Evolutionary conservation across 371 early-diverging fungal species (phyloP).

Genomic region (Syncephalastrum sp.): DNA sequence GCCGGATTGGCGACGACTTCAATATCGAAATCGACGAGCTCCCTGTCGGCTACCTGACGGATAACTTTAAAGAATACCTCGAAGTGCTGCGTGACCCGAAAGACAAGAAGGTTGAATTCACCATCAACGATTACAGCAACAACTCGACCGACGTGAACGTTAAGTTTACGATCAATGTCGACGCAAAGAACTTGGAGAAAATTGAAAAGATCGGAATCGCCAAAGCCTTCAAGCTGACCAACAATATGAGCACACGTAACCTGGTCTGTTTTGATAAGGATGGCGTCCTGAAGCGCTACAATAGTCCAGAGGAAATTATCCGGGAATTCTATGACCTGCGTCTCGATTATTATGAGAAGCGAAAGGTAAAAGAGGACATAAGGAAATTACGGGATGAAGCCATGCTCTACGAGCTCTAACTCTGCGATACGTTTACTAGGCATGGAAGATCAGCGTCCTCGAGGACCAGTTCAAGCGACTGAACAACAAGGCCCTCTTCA

Average conservation of each 20-base stretch:
- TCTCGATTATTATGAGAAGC: conserved; percentile 81
- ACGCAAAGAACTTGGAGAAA: conserved; percentile 65
- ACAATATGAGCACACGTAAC: conserved; percentile 80
- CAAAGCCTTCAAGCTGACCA: conserved; percentile 82
- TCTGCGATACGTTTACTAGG: conserved; percentile 34
- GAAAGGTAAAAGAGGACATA: conserved; percentile 72
- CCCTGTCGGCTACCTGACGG: conserved; percentile 96
- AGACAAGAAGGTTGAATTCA: conserved; percentile 35
- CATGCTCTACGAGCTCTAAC: conserved; percentile 38
- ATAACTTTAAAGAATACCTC: conserved; percentile 89
- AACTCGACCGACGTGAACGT: conserved; percentile 84
- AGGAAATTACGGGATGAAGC: neutral
- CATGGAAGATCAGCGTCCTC: conserved; percentile 54
- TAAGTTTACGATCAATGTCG: conserved; percentile 81
- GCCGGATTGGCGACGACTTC: conserved; percentile 69
- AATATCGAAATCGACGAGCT: conserved; percentile 92
- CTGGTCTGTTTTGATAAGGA: conserved; percentile 97
- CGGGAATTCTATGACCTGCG: conserved; percentile 93
- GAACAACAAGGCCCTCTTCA: conserved; percentile 94
- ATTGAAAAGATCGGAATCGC: conserved; percentile 79
- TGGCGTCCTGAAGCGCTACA: conserved; percentile 89
- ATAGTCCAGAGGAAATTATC: conserved; percentile 81
- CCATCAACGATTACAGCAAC: conserved; percentile 68
- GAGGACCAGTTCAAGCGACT: conserved; percentile 75
- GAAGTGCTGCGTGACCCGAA: conserved; percentile 57